phyloP scores from a whole-genome alignment of 2,329 filamentous ascomycete genomes.

The Emmonsiellopsis sp. region DNA sequence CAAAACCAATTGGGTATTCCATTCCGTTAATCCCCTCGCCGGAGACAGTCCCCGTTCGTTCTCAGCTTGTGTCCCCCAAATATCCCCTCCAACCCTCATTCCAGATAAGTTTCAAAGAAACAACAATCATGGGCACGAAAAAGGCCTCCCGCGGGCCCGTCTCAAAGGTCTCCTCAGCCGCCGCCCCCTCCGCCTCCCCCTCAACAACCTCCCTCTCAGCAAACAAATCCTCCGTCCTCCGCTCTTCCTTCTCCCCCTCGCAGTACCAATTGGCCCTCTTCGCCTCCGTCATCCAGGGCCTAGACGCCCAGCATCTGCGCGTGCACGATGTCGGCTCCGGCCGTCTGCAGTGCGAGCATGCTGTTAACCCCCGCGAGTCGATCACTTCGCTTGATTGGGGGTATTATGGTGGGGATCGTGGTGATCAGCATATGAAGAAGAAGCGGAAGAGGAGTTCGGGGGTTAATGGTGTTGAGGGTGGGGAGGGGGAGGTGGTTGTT shows the following conservation, averaged over 20 bases:
- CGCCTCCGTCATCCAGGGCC: conserved; percentile 45
- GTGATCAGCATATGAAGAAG: conserved; percentile 34
- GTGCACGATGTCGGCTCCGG: conserved; percentile 44
- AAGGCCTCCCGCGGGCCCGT: conserved; percentile 34
- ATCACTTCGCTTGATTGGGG: conserved; percentile 46
- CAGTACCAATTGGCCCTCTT: conserved; percentile 44
- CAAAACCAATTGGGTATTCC: no score
- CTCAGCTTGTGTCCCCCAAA: not conserved
- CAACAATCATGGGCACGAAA: conserved; percentile 32
- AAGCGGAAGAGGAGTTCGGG: conserved; percentile 41
- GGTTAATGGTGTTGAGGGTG: conserved; percentile 26
- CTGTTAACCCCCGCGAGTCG: conserved; percentile 36
- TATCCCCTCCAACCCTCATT: not conserved
- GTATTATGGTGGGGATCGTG: conserved; percentile 28
- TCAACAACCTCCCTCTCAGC: conserved; percentile 23
- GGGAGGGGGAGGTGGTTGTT: conserved; percentile 34
- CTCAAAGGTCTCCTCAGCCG: conserved; percentile 37
- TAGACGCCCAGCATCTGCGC: conserved; percentile 44
- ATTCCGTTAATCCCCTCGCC: not conserved
- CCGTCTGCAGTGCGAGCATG: conserved; percentile 43
- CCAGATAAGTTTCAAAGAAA: conserved; percentile 11
- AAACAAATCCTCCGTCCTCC: conserved; percentile 40
- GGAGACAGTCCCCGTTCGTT: not conserved
- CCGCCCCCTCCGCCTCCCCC: conserved; percentile 28
- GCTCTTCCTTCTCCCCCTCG: conserved; percentile 42